Base-by-base conservation (phyloP, 2,329 filamentous ascomycete genomes). In the Canariomyces notabilis region DNA sequence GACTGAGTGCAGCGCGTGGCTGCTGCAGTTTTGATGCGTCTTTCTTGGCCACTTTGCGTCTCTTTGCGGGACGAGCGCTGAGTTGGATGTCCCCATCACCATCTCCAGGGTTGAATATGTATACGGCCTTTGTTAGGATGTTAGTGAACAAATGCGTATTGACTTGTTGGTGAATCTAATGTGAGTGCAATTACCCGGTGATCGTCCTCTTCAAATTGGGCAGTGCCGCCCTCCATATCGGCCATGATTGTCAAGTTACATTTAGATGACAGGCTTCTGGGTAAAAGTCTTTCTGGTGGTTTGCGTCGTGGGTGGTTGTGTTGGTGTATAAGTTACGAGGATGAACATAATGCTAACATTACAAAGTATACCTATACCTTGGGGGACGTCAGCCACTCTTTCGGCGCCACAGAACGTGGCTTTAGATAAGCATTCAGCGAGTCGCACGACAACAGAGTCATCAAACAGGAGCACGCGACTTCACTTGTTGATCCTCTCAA, bases 61-160 rank as follows among this genome's bases (percentile, higher is more conserved):
- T 71, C 61, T 86, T 85, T 29, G 72, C 59, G 21, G 79, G 75
- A 32, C 76, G 71, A 41, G 54, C 45, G 23, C 54, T 37, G 12
- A 47, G 22, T 11, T 18, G 52, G 49, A 18, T 56, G 58, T 32
- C 59, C 35, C 14, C 48, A 54, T 39, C 55, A 56, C 35, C 60
- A 53, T 42, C 61, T 66, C 62, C 47, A 69, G 65, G 36, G 72
- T 64, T 48, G 80, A 83, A 85, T 53, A 85, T 66, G 61, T 81
- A 85, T 46, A 79, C 78, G 37, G 74, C 74, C 80, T 85, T 59
- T 11, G 16, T 12, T 21, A 16, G 26, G 14, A 8, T 14, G 7
- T 45, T 23, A 21, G n/a, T 18, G 35, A n/a, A 6, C 6, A n/a
- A 21, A 32, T 31, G n/a, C n/a, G n/a, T n/a, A 22, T 19, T 12